These are phyloP conservation scores for Hypoxylon perforatum DNA, from an alignment of 495 filamentous ascomycete genomes.

Conservation along the genomic window DNA sequence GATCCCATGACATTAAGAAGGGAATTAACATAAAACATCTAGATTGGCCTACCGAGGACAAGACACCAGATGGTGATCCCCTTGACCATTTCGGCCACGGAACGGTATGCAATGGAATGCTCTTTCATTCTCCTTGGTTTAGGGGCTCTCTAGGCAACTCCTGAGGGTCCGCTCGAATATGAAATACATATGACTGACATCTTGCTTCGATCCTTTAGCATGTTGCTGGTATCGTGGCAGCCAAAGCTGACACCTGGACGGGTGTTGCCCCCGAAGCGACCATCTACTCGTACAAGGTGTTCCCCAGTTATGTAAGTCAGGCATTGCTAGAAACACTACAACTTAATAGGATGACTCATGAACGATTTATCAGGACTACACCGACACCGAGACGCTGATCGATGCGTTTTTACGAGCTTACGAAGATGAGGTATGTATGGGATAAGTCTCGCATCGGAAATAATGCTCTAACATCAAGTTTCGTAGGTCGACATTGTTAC, in stretches of 20 bases:
- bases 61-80: slow-evolving; percentile 49
- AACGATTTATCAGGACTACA: slow-evolving; percentile 2
- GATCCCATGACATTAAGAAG: not conserved
- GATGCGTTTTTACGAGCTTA: slow-evolving; percentile 54
- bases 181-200: no score
- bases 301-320: slow-evolving; percentile 35
- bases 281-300: slow-evolving; percentile 55
- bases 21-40: not conserved
- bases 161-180: no score
- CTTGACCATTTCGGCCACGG: slow-evolving; percentile 53
- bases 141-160: no score
- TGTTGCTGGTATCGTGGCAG: slow-evolving; percentile 56
- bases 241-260: slow-evolving; percentile 49
- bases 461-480: not conserved
- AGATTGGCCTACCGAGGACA: slow-evolving; percentile 21
- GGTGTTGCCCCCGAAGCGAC: slow-evolving; percentile 61
- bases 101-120: slow-evolving; percentile 40
- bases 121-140: no score
- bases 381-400: slow-evolving; percentile 50
- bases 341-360: not conserved
- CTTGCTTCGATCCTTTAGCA: slow-evolving; percentile 17
- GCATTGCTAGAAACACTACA: not conserved
- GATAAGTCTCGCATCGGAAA: not conserved
- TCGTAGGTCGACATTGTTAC: slow-evolving; percentile 53
- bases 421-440: slow-evolving; percentile 48